phyloP scores from a whole-genome alignment of 1,284 basidiomycete genomes.

The Xerocomus amazonicus region DNA sequence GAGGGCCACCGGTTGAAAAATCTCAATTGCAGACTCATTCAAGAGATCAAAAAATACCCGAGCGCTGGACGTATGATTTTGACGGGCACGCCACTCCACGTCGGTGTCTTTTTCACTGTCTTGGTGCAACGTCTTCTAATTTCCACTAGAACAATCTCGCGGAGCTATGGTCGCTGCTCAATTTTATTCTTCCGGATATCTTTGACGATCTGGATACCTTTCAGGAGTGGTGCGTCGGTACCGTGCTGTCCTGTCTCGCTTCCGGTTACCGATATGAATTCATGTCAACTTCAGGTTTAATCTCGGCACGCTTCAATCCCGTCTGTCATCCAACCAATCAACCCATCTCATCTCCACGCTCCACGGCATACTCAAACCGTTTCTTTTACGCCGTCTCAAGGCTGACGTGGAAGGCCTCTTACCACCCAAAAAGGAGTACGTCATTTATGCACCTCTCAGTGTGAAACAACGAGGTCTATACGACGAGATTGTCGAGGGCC shows the following conservation, averaged over 20 bases:
- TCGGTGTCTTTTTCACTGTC: constrained; percentile 36
- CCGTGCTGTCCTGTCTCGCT: background rate
- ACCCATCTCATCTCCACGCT: constrained; percentile 74
- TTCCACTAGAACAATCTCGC: constrained; percentile 79
- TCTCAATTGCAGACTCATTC: constrained; percentile 84
- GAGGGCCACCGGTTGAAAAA: constrained; percentile 96
- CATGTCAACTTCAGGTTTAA: constrained; percentile 57
- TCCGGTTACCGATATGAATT: constrained; percentile 3
- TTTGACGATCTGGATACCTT: constrained; percentile 90
- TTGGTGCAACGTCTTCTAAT: constrained; percentile 1
- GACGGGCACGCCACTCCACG: constrained; percentile 91
- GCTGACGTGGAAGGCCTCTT: constrained; percentile 84
- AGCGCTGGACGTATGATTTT: constrained; percentile 88
- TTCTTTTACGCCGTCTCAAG: constrained; percentile 91
- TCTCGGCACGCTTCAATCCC: constrained; percentile 58
- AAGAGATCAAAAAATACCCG: constrained; percentile 85
- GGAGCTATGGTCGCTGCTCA: constrained; percentile 93
- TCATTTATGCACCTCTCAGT: constrained; percentile 88
- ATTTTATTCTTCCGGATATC: constrained; percentile 91
- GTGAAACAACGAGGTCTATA: constrained; percentile 81
- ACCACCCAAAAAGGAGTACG: constrained; percentile 93
- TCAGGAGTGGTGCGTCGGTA: constrained; percentile 73
- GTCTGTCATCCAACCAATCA: constrained; percentile 57
- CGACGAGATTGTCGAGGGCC: constrained; percentile 70
- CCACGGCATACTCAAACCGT: constrained; percentile 91